Evolutionary conservation across 352 stramenopile genomes (phyloP).

Genomic region (Phytopythium vexans): DNA sequence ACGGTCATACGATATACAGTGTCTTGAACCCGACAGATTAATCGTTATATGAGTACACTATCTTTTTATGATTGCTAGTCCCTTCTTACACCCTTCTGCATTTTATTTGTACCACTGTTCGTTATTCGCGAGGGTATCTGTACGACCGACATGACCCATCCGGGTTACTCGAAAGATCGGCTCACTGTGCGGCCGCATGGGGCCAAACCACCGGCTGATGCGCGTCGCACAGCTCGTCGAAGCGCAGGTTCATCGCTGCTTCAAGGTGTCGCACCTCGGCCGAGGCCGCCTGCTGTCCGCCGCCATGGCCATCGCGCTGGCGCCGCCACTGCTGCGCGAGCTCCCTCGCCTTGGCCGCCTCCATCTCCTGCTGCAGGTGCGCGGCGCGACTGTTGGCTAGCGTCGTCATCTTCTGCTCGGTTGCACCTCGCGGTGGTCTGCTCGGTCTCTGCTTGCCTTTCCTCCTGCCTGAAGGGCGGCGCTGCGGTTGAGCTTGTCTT

Average conservation of each 20-base stretch:
- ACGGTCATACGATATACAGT: too few relatives aligned
- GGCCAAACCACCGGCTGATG: slow-evolving; percentile 64
- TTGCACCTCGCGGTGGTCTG: slow-evolving; percentile 15
- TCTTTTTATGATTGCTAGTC: too few relatives aligned
- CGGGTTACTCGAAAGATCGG: background rate
- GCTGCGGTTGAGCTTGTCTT: background rate
- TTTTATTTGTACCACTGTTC: too few relatives aligned
- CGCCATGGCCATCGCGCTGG: slow-evolving; percentile 1
- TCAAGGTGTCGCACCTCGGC: slow-evolving; percentile 26
- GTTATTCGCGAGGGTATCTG: slow-evolving; percentile 18
- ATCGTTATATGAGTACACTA: too few relatives aligned
- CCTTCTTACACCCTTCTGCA: too few relatives aligned
- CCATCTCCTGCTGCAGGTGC: slow-evolving; percentile 38
- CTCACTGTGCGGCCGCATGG: slow-evolving; percentile 9
- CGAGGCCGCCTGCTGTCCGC: background rate
- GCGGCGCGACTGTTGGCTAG: slow-evolving; percentile 18
- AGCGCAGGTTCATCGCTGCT: slow-evolving; percentile 43
- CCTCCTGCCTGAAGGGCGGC: background rate
- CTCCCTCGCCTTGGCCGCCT: slow-evolving; percentile 32
- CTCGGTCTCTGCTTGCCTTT: slow-evolving; percentile 13
- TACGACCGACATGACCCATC: too few relatives aligned
- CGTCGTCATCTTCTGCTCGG: slow-evolving; percentile 4
- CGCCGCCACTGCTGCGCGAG: slow-evolving; percentile 27
- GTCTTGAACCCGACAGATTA: too few relatives aligned
- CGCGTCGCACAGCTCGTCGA: slow-evolving; percentile 65